Base-by-base conservation (phyloP, 1,139 yeast genomes). In the Yamadazyma blattariae region DNA sequence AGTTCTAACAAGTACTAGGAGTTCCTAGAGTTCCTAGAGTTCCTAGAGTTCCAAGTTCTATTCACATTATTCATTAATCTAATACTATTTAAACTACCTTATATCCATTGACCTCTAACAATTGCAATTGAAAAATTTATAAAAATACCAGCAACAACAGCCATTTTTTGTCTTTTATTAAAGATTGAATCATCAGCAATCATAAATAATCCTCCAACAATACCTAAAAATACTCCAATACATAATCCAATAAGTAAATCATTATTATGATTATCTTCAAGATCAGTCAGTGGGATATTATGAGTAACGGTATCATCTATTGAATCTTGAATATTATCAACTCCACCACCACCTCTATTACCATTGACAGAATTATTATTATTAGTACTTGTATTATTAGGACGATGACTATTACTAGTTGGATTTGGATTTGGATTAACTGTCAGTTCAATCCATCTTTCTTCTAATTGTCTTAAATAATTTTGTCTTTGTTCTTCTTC, bases 371-470 rank as follows among this genome's bases (percentile, higher is more conserved):
- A 17, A 15, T 19, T 24, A 14, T 30, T 20, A 12, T 30, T 25
- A 8, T 30, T 22, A 14, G 13, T 15, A 17, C 40, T 35, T 11
- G 33, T 32, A 11, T 15, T 17, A 3, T 33, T 40, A 10, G 37
- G 25, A 3, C 50, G 38, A 15, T 35, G 27, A 10, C 41, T 35
- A 7, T 31, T 33, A 15, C 39, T 44, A 6, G 48, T 54, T 9
- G 7, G 23, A 4, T 13, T 8, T 4, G 14, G 14, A 14, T 33
- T 35, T 5, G 47, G 42, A 26, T 41, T 45, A 7, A 78, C 88
- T 0, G 92, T 83, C 33, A 85, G 80, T 50, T 89, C 95, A 41
- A 89, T 85, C 96, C 96, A 89, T 39, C 89, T 70, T 48, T 89
- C 97, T 53, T 89, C 97, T 44, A 88, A 57, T 43, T 81, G 83